Evolutionary conservation across 345 rosid genomes (phyloP).

Genomic region (Arabidopsis suecica): DNA sequence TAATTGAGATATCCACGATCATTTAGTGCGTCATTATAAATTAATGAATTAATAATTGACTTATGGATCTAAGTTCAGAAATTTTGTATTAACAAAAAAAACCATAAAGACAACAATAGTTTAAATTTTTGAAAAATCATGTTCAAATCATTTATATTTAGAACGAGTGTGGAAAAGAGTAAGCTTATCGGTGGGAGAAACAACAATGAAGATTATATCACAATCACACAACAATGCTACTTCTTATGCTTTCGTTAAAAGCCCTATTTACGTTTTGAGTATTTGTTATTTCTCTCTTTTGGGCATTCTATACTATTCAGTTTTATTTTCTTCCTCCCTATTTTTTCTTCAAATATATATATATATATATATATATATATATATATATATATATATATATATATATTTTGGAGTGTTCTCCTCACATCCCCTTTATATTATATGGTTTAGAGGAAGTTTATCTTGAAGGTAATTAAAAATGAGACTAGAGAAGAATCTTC

Average conservation of each 20-base stretch:
- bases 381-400: neutral
- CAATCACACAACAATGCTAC: slow-evolving; percentile 5
- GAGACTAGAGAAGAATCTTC: neutral
- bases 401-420: neutral
- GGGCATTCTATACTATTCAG: slow-evolving; percentile 35
- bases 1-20: neutral
- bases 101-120: neutral
- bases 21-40: too few relatives aligned
- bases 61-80: too few relatives aligned
- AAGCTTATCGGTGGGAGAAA: slow-evolving; percentile 26
- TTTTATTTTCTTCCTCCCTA: slow-evolving; percentile 51
- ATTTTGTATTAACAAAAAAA: too few relatives aligned
- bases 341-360: slow-evolving; percentile 2
- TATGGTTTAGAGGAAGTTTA: neutral
- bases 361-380: too few relatives aligned
- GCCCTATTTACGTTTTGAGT: slow-evolving; percentile 52
- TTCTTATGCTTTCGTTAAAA: slow-evolving; percentile 51
- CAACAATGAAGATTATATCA: slow-evolving; percentile 11
- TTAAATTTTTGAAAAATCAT: too few relatives aligned
- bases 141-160: neutral
- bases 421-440: neutral
- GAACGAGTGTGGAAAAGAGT: neutral
- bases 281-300: slow-evolving; percentile 51
- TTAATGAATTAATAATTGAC: too few relatives aligned
- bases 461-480: neutral